A percentile compares a stretch with the other conserved stretches of the same genome.
Evolutionary conservation across 495 filamentous ascomycete genomes (phyloP).

Genomic region (Daldinia loculata): DNA sequence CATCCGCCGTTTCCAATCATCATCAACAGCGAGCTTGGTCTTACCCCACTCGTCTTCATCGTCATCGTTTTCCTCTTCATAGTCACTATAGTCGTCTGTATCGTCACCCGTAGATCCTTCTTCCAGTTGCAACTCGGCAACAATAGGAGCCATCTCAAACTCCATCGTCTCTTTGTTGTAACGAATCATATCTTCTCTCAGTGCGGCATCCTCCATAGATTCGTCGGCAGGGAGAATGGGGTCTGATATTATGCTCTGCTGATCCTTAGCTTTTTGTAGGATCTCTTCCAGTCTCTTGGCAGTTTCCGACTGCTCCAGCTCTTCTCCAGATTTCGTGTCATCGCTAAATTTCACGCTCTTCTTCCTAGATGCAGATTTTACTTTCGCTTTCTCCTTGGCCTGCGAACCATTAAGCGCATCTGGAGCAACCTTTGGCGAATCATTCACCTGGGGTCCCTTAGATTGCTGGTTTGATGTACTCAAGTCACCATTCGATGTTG

Average conservation of each 20-base stretch:
- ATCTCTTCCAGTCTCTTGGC: constrained; percentile 58
- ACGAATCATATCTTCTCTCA: constrained; percentile 90
- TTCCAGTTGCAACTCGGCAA: constrained; percentile 91
- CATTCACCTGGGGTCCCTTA: not conserved
- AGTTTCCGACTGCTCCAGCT: constrained; percentile 48
- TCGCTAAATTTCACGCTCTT: constrained; percentile 62
- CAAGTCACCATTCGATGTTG: not conserved
- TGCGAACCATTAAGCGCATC: constrained; percentile 6
- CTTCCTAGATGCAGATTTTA: constrained; percentile 29
- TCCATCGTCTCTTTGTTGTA: constrained; percentile 71
- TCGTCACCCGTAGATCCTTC: constrained; percentile 68
- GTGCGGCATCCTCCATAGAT: constrained; percentile 76
- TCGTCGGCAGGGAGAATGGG: constrained; percentile 69
- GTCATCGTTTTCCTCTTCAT: constrained; percentile 59
- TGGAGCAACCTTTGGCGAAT: not conserved
- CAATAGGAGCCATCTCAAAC: constrained; percentile 82
- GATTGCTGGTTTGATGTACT: constrained; percentile 4
- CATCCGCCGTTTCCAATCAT: constrained; percentile 75
- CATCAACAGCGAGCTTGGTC: constrained; percentile 67
- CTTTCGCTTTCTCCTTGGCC: not conserved
- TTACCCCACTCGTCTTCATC: constrained; percentile 75
- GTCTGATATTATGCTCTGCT: constrained; percentile 53
- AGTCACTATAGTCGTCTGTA: constrained; percentile 62
- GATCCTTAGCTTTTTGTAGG: constrained; percentile 56
- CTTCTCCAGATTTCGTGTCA: constrained; percentile 61